Evolutionary conservation across 23 red algal genomes (phyloP).

Genomic region (Agarophyton chilense): DNA sequence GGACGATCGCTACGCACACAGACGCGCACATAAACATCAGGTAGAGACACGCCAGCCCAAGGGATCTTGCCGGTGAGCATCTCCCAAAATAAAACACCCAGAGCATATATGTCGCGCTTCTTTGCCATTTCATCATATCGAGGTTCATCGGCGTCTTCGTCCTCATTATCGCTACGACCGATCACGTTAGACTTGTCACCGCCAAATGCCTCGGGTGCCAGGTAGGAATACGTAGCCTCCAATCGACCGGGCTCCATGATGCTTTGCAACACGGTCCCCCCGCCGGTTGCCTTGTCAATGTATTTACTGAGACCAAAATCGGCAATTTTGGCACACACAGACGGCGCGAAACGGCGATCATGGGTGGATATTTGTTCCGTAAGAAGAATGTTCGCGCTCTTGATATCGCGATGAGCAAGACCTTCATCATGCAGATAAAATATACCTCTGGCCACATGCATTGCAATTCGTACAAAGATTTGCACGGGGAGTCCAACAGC

Average conservation of each 20-base stretch:
- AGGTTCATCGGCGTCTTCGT: conserved; percentile 45
- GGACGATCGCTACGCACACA: conserved; percentile 73
- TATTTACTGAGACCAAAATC: conserved; percentile 78
- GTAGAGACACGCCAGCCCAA: conserved; percentile 66
- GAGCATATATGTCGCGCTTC: conserved; percentile 74
- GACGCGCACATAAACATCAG: conserved; percentile 71
- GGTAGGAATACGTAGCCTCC: conserved; percentile 87
- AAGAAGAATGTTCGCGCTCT: conserved; percentile 81
- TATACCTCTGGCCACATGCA: conserved; percentile 64
- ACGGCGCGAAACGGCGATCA: neutral
- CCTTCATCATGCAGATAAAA: conserved; percentile 70
- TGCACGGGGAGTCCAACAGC: conserved; percentile 1
- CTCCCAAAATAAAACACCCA: conserved; percentile 82
- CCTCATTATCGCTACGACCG: conserved; percentile 15
- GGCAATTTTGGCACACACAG: conserved; percentile 74
- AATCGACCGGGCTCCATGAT: conserved; percentile 66
- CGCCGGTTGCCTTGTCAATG: conserved; percentile 73
- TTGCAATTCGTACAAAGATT: conserved; percentile 66
- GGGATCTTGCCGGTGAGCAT: conserved; percentile 69
- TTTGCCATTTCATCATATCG: conserved; percentile 81
- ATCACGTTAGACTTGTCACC: conserved; percentile 83
- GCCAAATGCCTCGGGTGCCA: conserved; percentile 94
- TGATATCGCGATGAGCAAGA: conserved; percentile 83
- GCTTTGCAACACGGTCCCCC: conserved; percentile 68
- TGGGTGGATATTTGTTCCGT: conserved; percentile 37